Percentiles rank a stretch among this genome's conserved stretches.
These are phyloP conservation scores for Ammopiptanthus mongolicus DNA, from an alignment of 306 rosid species.

Conservation along the genomic window DNA sequence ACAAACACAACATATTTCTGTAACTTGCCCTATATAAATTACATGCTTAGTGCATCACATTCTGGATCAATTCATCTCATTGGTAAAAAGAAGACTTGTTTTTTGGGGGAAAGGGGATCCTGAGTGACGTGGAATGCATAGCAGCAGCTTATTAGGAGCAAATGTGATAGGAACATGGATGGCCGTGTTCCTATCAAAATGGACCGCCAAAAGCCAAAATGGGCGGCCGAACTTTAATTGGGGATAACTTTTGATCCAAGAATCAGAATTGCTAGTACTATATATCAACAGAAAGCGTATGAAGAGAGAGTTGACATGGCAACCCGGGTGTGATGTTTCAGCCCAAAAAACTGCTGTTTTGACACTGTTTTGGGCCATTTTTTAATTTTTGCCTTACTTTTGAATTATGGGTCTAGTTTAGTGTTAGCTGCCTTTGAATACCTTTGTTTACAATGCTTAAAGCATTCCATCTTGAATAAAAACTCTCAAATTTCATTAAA, in stretches of 20 bases:
- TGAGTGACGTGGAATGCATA: neutral
- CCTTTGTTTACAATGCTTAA: neutral
- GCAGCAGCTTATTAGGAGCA: neutral
- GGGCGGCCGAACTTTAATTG: neutral
- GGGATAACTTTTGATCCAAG: neutral
- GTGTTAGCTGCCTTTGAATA: neutral
- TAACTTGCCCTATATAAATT: neutral
- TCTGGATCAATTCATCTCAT: neutral
- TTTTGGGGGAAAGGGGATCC: neutral
- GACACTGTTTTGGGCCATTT: neutral
- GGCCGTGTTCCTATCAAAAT: too few relatives aligned
- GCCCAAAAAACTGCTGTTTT: neutral
- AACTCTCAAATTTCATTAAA: too few relatives aligned
- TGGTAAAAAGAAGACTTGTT: neutral
- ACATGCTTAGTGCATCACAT: neutral
- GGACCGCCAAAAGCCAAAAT: neutral
- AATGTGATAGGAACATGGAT: too few relatives aligned
- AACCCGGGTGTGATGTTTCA: neutral
- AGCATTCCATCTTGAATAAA: too few relatives aligned
- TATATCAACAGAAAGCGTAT: neutral
- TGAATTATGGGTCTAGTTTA: neutral
- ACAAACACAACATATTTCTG: neutral
- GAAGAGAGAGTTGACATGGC: neutral
- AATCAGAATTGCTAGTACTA: too few relatives aligned
- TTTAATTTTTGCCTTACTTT: too few relatives aligned